These are phyloP conservation scores for Cyclostephanos tholiformis DNA, from an alignment of 108 stramenopile species.

Conservation along the genomic window DNA sequence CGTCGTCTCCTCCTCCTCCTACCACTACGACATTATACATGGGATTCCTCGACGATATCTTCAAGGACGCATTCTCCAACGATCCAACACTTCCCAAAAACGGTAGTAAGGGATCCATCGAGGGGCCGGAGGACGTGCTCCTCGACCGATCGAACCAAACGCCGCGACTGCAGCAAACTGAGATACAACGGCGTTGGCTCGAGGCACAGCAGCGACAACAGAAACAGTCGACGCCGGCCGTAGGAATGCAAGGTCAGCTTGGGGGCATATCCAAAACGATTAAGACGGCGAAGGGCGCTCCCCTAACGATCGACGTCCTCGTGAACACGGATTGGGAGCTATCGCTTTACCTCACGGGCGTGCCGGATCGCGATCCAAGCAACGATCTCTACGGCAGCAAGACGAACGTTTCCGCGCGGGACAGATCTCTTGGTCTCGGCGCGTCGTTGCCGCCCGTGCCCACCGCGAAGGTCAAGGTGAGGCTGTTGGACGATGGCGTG, in stretches of 20 bases:
- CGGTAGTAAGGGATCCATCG: constrained; percentile 56
- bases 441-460: constrained; percentile 59
- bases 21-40: neutral
- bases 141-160: neutral
- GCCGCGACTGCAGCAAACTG: constrained; percentile 43
- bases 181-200: constrained; percentile 74
- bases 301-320: constrained; percentile 32
- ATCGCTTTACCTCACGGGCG: constrained; percentile 69
- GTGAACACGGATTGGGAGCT: constrained; percentile 42
- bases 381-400: constrained; percentile 75
- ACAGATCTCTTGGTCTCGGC: constrained; percentile 58
- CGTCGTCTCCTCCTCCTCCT: too few species aligned
- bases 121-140: constrained; percentile 51
- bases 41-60: constrained; percentile 68
- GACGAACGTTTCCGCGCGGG: constrained; percentile 72
- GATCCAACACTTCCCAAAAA: constrained; percentile 53
- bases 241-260: neutral
- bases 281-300: constrained; percentile 34
- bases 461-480: constrained; percentile 50
- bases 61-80: constrained; percentile 76
- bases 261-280: neutral
- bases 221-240: constrained; percentile 12
- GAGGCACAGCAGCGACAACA: constrained; percentile 45
- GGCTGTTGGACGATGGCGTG: constrained; percentile 52
- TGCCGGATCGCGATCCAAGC: constrained; percentile 72